Base-by-base conservation (phyloP, 139 green algal species). In the Dunaliella primolecta region DNA sequence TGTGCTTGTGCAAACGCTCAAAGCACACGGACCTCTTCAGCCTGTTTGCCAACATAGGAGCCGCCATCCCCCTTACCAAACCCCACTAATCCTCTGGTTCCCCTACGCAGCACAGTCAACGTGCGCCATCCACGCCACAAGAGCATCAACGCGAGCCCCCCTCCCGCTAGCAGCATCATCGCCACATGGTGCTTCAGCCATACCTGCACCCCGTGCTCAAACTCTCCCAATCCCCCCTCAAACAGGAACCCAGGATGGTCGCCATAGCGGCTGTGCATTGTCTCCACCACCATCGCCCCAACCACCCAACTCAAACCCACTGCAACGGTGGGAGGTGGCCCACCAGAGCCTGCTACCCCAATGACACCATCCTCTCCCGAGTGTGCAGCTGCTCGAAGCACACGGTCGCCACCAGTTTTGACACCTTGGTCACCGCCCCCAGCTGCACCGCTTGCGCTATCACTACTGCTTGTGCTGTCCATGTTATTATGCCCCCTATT, bases 261-360 rank as follows among this genome's bases (percentile, higher is more conserved):
- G 7, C 76, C 29, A 1, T 55, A 38, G 7, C 11, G 25, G 29
- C 31, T 20, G 11, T 64, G n/a, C 84, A 91, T 89, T n/a, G 85
- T 80, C 21, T 91, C 85, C 55, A 89, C 78, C 31, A 91, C 78
- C 29, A 84, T 70, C 1, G 87, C 87, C 21, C 87, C 87, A 30
- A 85, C 36, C 37, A 91, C 84, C 87, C 87, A 91, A 72, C 78
- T 91, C 21, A 89, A 74, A 11, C 37, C 74, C 31, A 87, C 79
- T 29, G 84, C 74, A 24, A 64, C 37, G 36, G 75, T 36, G 7
- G 32, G n/a, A 80, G 33, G n/a, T 20, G 29, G 2, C 2, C 33
- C 75, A 38, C n/a, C 30, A 36, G 24, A 37, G n/a, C n/a, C 75
- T 36, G 7, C 70, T 77, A 29, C 27, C 70, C 70, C 70, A 11